A percentile compares a stretch with the other conserved stretches of the same genome.
Evolutionary conservation across 768 basidiomycete genomes (phyloP).

Genomic region (Pilatotrama ljubarskyi): DNA sequence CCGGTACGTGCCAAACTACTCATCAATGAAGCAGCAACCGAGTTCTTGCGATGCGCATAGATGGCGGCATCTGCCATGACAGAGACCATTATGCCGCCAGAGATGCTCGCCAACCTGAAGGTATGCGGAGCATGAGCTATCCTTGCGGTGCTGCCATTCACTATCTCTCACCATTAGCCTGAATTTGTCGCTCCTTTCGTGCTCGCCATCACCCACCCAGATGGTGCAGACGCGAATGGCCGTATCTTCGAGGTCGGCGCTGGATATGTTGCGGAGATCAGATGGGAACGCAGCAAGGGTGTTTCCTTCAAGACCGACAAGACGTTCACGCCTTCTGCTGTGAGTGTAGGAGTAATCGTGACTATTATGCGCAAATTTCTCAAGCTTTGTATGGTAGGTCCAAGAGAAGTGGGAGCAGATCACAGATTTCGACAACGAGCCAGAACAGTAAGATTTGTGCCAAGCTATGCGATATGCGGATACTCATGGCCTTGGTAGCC

Average conservation of each 20-base stretch:
- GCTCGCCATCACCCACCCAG: conserved; percentile 80
- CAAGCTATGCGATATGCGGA: background rate
- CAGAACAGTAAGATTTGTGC: conserved; percentile 55
- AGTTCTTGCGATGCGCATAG: conserved; percentile 37
- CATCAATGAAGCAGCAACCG: background rate
- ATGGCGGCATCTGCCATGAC: conserved; percentile 98
- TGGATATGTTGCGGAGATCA: conserved; percentile 86
- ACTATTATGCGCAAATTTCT: background rate
- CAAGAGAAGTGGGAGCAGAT: conserved; percentile 83
- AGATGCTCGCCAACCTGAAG: conserved; percentile 86
- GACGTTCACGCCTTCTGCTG: conserved; percentile 93
- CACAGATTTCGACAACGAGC: conserved; percentile 67
- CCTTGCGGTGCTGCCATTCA: background rate
- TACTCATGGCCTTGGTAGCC: conserved; percentile 44
- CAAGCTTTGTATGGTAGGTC: conserved; percentile 45
- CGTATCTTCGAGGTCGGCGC: conserved; percentile 92
- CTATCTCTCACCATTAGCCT: conserved; percentile 50
- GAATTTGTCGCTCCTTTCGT: conserved; percentile 94
- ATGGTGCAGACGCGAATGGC: conserved; percentile 77
- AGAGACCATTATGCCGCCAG: conserved; percentile 91
- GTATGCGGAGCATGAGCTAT: conserved; percentile 36
- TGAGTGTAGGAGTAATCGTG: conserved; percentile 34
- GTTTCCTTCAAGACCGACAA: conserved; percentile 86
- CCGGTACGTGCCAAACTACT: conserved; percentile 55
- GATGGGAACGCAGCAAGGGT: conserved; percentile 92